Conservation (phyloP, 495 filamentous ascomycete genomes). For the Filosporella fistucella region DNA sequence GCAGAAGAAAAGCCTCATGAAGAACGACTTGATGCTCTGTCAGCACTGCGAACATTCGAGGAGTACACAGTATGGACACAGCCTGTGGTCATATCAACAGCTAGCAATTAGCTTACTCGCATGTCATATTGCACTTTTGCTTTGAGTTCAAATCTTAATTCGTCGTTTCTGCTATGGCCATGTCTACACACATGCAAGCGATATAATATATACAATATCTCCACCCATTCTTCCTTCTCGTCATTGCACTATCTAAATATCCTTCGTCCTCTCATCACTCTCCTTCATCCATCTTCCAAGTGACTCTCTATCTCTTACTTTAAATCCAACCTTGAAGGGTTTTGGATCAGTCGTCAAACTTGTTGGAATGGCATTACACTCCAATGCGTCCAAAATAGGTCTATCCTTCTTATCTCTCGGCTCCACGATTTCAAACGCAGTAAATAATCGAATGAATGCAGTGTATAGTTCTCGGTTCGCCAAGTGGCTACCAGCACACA, state of each 20-base stretch:
- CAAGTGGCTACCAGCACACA: slow-evolving; percentile 68
- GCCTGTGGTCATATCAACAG: too few relatives aligned
- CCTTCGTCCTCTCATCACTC: slow-evolving; percentile 37
- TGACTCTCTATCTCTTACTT: slow-evolving; percentile 36
- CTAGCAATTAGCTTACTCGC: too few relatives aligned
- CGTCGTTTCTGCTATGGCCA: too few relatives aligned
- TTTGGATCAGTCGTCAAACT: slow-evolving; percentile 68
- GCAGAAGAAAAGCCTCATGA: too few relatives aligned
- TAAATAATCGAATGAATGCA: slow-evolving; percentile 63
- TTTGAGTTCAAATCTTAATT: too few relatives aligned
- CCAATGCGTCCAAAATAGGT: slow-evolving; percentile 55
- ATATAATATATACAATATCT: not conserved
- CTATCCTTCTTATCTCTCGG: slow-evolving; percentile 33
- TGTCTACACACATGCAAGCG: too few relatives aligned
- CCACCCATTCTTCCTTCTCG: too few relatives aligned
- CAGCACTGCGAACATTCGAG: too few relatives aligned
- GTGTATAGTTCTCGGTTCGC: slow-evolving; percentile 66
- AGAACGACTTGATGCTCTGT: too few relatives aligned
- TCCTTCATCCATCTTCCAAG: slow-evolving; percentile 47
- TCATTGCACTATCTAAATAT: slow-evolving; percentile 11
- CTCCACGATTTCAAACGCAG: slow-evolving; percentile 46
- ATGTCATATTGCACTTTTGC: too few relatives aligned
- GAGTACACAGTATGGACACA: too few relatives aligned
- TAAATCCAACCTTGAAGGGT: slow-evolving; percentile 58
- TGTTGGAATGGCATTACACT: slow-evolving; percentile 59